Base-by-base conservation (phyloP, 2,329 filamentous ascomycete species). In the Stemphylium lycopersici region DNA sequence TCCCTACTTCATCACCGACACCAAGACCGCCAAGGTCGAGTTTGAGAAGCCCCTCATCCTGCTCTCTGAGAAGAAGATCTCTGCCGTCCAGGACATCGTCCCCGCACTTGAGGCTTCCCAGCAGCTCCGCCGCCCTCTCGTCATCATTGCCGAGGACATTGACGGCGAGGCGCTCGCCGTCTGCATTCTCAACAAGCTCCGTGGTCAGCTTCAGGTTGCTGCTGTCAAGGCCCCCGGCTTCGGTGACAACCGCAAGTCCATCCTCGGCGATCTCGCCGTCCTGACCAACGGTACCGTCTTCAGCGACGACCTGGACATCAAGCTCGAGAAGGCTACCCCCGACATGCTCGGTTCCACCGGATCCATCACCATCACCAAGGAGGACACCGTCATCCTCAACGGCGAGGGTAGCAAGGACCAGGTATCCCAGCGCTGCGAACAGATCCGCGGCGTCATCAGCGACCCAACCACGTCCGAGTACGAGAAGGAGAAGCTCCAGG, bases 401-500 rank as follows among this genome's bases (percentile, higher is more conserved):
- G 95, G 95, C 52, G 92, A 96, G 73, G 95, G 95, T 63, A 89
- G 83, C 88, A 97, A 98, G 86, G 95, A 99, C 75, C 78, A 85
- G 65, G 96, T 99, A 72, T 81, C 90, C 63, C 92, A 97, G 84
- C 90, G 95, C 77, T 98, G 95, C 81, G 95, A 99, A 83, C 95
- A 99, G 84, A 99, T 99, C 80, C 93, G 95, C 68, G 93, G 93
- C 67, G 92, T 98, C 80, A 96, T 97, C 83, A 85, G 83, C 60
- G 95, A 99, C 82, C 90, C 93, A 65, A 88, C 86, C 69, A 99
- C 95, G 63, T 97, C 93, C 43, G 95, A 99, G 75, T 99, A 99
- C 82, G 95, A 99, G 87, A 98, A 97, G 87, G 95, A 99, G 90
- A 99, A 99, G 88, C 91, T 99, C 65, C 95, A 98, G 83, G 95